A percentile compares a stretch with the other conserved stretches of the same genome.
phyloP scores from a whole-genome alignment of 2,329 filamentous ascomycete species.

The Coniochaeta sp. region DNA sequence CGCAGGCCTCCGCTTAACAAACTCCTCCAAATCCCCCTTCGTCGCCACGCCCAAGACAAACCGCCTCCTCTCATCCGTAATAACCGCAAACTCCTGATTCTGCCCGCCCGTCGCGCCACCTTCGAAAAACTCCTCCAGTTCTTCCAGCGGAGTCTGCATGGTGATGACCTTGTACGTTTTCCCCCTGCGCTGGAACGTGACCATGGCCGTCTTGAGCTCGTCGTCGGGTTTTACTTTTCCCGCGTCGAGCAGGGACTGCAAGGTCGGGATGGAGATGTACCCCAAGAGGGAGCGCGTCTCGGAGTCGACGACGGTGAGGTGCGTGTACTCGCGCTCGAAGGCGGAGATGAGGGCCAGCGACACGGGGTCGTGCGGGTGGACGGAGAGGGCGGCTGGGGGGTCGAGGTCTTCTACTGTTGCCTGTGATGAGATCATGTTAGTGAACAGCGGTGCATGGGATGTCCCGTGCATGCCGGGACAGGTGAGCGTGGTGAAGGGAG shows the following conservation, averaged over 20 bases:
- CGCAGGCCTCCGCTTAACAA: conserved; percentile 83
- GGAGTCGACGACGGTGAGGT: conserved; percentile 77
- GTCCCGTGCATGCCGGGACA: no score
- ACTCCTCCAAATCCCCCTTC: conserved; percentile 79
- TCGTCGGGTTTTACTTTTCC: conserved; percentile 67
- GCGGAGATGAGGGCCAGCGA: conserved; percentile 74
- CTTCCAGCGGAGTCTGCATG: conserved; percentile 86
- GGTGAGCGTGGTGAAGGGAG: no score
- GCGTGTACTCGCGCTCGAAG: conserved; percentile 93
- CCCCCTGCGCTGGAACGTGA: conserved; percentile 72
- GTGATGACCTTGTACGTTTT: conserved; percentile 83
- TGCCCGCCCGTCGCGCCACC: conserved; percentile 52
- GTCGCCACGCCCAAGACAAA: conserved; percentile 95
- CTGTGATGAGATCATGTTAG: no score
- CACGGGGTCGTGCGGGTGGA: conserved; percentile 73
- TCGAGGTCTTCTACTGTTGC: conserved; percentile 95
- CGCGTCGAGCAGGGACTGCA: conserved; percentile 72
- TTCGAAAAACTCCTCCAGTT: conserved; percentile 85
- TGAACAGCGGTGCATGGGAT: neutral
- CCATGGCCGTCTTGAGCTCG: conserved; percentile 80
- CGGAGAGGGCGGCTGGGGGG: conserved; percentile 83
- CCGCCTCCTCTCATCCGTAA: conserved; percentile 80
- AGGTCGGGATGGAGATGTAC: conserved; percentile 82
- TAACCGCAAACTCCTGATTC: conserved; percentile 82
- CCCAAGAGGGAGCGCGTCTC: conserved; percentile 78